Base-by-base conservation (phyloP, 352 stramenopile genomes). In the Elongisporangium undulatum region DNA sequence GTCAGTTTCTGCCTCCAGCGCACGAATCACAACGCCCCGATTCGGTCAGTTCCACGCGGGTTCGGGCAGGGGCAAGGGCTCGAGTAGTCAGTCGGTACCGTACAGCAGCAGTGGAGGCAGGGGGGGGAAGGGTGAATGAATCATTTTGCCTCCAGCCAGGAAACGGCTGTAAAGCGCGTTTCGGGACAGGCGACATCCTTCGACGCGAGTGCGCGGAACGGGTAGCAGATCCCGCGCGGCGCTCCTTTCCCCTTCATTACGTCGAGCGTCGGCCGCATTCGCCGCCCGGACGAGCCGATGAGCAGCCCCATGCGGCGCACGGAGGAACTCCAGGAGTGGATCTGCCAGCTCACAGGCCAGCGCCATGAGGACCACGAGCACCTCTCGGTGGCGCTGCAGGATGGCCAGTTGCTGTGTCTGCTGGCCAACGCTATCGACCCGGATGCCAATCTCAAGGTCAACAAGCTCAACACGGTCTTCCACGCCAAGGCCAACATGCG, bases 381-480 rank as follows among this genome's bases (percentile, higher is more conserved):
- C 69, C 67, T 96, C 22, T 91, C 80, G 38, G 72, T 87, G 17
- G 77, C 92, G 69, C 71, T 96, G 29, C 83, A 92, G 61, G 80
- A 96, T 64, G 87, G 87, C 19, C 87, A 96, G 64, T 74, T 94
- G 52, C 78, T 96, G 41, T 96, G 87, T 70, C 69, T 89, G 41
- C 73, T 96, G 38, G 87, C 85, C 20, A 96, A 96, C 62, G 75
- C 82, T 38, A 74, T 96, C 59, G 86, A 96, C 62, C 77, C 85
- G 23, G 53, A 19, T 24, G 85, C 86, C 20, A 83, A 82, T 55
- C 68, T 94, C 64, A 92, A 90, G 59, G 71, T 94, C 58, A 96
- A 94, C 69, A 90, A 90, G 59, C 81, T 96, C 60, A 94, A 89
- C 67, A 96, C 87, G 45, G 81, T 91, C 45, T 96, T 94, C 71